Evolutionary conservation across 805 yeast genomes (phyloP).

Genomic region (Schizosaccharomyces lindneri): DNA sequence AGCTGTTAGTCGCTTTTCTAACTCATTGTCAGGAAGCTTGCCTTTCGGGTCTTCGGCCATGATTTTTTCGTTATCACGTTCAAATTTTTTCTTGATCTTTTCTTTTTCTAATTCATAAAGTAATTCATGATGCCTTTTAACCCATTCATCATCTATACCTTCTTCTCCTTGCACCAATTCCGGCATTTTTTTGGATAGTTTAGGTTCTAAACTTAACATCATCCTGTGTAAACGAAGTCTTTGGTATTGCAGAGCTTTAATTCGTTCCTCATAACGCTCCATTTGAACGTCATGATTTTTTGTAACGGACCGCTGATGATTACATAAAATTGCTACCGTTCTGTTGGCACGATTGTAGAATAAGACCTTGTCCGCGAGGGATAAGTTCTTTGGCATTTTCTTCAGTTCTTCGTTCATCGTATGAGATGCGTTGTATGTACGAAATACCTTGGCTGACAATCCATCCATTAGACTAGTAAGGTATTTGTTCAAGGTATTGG

Average conservation of each 20-base stretch:
- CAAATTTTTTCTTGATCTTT: constrained; percentile 36
- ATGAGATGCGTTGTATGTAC: constrained; percentile 88
- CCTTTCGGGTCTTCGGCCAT: constrained; percentile 28
- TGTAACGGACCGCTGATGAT: constrained; percentile 82
- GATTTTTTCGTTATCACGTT: constrained; percentile 53
- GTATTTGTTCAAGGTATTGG: constrained; percentile 58
- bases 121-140: constrained; percentile 28
- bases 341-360: constrained; percentile 85
- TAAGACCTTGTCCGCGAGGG: constrained; percentile 67
- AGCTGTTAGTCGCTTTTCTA: constrained; percentile 32
- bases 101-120: constrained; percentile 39
- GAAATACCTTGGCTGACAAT: constrained; percentile 83
- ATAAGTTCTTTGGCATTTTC: constrained; percentile 68
- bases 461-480: constrained; percentile 81
- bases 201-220: constrained; percentile 40
- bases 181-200: constrained; percentile 21
- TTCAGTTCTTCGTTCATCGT: constrained; percentile 80
- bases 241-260: constrained; percentile 68
- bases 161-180: constrained; percentile 43
- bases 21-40: constrained; percentile 24
- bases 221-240: constrained; percentile 48
- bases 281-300: constrained; percentile 65
- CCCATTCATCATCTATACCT: constrained; percentile 41
- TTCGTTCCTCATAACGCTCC: constrained; percentile 48
- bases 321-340: constrained; percentile 85